Base-by-base conservation (phyloP, 1,284 basidiomycete genomes). In the Trichosporon sp. region DNA sequence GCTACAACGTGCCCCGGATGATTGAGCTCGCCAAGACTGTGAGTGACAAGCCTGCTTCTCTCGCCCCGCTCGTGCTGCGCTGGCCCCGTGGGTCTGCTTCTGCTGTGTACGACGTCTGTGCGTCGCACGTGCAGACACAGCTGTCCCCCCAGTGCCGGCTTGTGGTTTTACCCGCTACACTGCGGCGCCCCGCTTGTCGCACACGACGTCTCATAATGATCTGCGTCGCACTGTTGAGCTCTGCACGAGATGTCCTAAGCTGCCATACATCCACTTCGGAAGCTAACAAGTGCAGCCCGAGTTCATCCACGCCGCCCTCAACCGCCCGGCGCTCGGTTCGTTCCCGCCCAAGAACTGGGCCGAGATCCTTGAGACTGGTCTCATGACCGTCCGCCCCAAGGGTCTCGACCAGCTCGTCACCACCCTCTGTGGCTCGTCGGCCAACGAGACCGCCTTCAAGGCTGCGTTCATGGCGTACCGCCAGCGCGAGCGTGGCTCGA, bases 361-460 rank as follows among this genome's bases (percentile, higher is more conserved):
- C 7, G 74, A 81, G 61, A 72, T 79, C 75, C 74, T 84, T 60
- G 74, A 83, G 56, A 77, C 78, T 0, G 83, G 84, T 23, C 74
- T 85, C 33, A 76, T 83, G 65, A 82, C 73, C 21, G 84, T 84
- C 62, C 78, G 77, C 10, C 84, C 84, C 8, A 80, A 80, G 59
- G 84, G 84, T 0, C 72, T 84, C 25, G 75, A 81, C 65, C 81
- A 85, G 65, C 72, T 83, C 19, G 71, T 78, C 25, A 81, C 80
- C 16, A 76, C 79, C 4, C 69, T 80, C 19, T 76, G 77, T 61
- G 81, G 81, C 8, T 78, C 75, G 31, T 78, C 73, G 34, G 75
- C 78, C 49, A 80, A 78, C 67, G 82, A 83, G 71, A 82, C 80
- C 46, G 84, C 84, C n/a, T 81, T 84, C 75, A 85, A 85, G 69